Percentiles rank a stretch among this genome's conserved stretches.
Conservation (phyloP, 2,329 filamentous ascomycete species). For the Dactylellina sp. region DNA sequence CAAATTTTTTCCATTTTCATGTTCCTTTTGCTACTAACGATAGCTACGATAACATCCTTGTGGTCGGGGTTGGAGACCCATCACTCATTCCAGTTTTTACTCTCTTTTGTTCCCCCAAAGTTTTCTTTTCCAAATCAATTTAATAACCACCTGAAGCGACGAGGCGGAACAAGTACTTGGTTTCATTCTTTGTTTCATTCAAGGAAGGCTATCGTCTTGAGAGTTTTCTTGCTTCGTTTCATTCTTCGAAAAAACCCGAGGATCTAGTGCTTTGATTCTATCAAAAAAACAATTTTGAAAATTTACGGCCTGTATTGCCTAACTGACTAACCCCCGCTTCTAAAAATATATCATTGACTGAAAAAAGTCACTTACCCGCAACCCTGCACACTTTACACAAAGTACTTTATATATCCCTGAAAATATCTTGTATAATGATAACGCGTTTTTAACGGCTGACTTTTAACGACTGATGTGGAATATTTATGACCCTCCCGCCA, state of each 20-base stretch:
- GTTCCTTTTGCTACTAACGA: constrained; percentile 20
- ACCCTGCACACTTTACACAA: not conserved
- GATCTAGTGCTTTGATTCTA: not conserved
- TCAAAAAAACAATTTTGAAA: constrained; percentile 17
- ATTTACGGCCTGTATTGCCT: constrained; percentile 27
- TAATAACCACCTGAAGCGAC: constrained; percentile 19
- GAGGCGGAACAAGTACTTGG: not conserved
- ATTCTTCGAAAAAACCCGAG: not conserved
- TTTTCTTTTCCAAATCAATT: constrained; percentile 20
- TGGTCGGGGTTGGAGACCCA: constrained; percentile 9
- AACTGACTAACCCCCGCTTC: not conserved
- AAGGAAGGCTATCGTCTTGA: not conserved
- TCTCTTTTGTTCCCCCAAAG: constrained; percentile 26
- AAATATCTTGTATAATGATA: constrained; percentile 1
- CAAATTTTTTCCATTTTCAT: not conserved
- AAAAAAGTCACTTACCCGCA: no score
- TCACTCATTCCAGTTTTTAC: constrained; percentile 13
- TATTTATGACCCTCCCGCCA: not conserved
- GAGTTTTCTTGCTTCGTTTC: constrained; percentile 1
- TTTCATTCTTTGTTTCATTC: not conserved
- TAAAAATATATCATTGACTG: not conserved
- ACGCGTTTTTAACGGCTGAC: not conserved
- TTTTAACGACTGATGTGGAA: not conserved
- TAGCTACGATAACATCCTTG: constrained; percentile 13
- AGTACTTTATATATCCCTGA: not conserved